Evolutionary conservation across 208 protist species (phyloP), one percentile per base, ranked within the genome.

Genomic region (Crithidia fasciculata): DNA sequence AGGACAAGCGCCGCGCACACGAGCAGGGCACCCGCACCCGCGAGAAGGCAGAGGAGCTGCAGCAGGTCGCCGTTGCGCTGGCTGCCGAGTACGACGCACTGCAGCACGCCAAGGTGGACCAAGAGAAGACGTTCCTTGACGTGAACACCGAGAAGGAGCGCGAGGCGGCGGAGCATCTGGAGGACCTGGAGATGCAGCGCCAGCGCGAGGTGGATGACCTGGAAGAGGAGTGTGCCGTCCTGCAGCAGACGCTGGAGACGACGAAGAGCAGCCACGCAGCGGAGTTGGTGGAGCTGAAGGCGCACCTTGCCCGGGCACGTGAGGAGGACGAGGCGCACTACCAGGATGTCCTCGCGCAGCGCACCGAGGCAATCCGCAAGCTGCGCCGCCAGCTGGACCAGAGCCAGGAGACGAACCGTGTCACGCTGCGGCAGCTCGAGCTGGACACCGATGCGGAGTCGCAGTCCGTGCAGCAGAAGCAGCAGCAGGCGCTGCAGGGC

Each of bases 381-480:
- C 74, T 97, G 12, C 62, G 74, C 41, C 68, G 84, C 4, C 88
- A 96, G 72, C 78, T 95, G 18, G 80, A 86, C 57, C 89, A 91
- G 3, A 84, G 70, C 52, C 63, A 87, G 56, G 84, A 95, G 70
- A 89, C 94, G 19, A 95, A 97, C 63, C 72, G 84, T 39, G 96
- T 98, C 76, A 91, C 87, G 52, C 81, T 85, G 37, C 83, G 79
- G 39, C 96, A 98, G 82, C 82, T 98, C 5, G 97, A 98, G 76
- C 79, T 98, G 37, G 98, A 99, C 74, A 97, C 92, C 13, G 97
- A 99, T 69, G 82, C 84, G 2, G 97, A 99, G 82, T 87, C 98
- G 58, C 82, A 96, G 82, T 83, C 83, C 52, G 85, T 98, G 18
- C 80, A 85, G 58, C 65, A 95, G 49, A 89, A 87, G 45, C 87